Conservation (phyloP, 148 eudicot genomes). For the Camellia lanceoleosa region DNA sequence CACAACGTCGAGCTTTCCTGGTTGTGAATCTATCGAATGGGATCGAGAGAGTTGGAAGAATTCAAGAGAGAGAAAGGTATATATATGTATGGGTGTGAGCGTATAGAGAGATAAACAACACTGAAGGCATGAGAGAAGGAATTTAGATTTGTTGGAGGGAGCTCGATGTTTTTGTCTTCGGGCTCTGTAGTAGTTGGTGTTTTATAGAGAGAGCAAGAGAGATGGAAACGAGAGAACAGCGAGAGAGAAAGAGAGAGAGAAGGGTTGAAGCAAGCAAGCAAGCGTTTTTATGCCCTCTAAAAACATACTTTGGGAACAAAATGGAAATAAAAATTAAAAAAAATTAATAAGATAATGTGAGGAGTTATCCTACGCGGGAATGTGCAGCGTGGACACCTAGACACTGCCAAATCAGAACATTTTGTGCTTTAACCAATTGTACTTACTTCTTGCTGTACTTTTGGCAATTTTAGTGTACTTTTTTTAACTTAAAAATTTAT, state of each 20-base stretch:
- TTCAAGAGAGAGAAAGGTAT: neutral
- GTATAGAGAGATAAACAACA: neutral
- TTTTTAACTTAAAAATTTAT: no score
- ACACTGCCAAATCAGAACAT: neutral
- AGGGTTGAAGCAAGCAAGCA: neutral
- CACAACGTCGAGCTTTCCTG: neutral
- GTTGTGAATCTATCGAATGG: slow-evolving; percentile 26
- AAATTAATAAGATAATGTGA: neutral
- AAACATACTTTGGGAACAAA: neutral
- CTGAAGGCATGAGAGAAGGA: neutral
- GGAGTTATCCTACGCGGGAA: neutral
- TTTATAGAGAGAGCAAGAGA: neutral
- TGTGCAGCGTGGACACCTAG: neutral
- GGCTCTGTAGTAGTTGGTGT: slow-evolving; percentile 2
- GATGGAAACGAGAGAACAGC: neutral
- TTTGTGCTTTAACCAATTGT: no score
- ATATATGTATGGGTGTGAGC: neutral
- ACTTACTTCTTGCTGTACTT: no score
- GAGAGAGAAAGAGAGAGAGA: neutral
- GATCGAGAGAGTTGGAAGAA: slow-evolving; percentile 19
- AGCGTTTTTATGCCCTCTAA: slow-evolving; percentile 12
- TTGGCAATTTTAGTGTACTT: no score
- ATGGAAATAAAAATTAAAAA: neutral
- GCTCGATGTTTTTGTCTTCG: slow-evolving; percentile 21
- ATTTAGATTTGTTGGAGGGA: slow-evolving; percentile 24